Base-by-base conservation (phyloP, 441 rosid genomes). In the Pelargonium citronellum region DNA sequence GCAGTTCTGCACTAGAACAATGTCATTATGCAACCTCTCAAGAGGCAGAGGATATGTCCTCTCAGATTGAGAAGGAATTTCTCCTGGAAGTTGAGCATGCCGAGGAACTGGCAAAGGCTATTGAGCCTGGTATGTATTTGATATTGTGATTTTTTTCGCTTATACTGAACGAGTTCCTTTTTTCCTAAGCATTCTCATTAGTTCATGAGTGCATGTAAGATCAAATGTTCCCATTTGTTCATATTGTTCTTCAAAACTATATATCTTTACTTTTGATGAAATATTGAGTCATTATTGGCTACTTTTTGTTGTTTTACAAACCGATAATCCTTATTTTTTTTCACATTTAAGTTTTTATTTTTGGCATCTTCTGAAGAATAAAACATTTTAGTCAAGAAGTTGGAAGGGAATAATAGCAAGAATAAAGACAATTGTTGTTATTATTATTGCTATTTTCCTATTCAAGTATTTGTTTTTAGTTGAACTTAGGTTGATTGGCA, bases 31-130 rank as follows among this genome's bases (percentile, higher is more conserved):
- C 43, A 53, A 67, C 71, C 70, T 68, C 79, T 39, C 79, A 73
- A 69, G 85, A 78, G 74, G 77, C 84, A 4, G 91, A 81, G 73
- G 83, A 79, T 67, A 67, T 85, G 64, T 83, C 87, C 75, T 75
- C 82, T 67, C 85, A 80, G 73, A 89, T 91, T n/a, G 89, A 90
- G 80, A 85, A 78, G 75, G 94, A 89, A 61, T 91, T 94, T 83
- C 84, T 91, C 37, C 78, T 27, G 69, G 97, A 89, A 84, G 87
- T 91, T 77, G 97, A 82, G 71, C 88, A 71, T 75, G 96, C 97
- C 30, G 99, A 89, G 78, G 91, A 91, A 82, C 89, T 94, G 78
- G 83, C 91, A 1, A 87, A 89, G 78, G 75, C 68, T 75, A 78
- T 94, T 55, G 87, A 87, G 73, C 85, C 84, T 79, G 99, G 99